phyloP scores from a whole-genome alignment of 2,329 filamentous ascomycete genomes.

The Scedosporium dehoogii region DNA sequence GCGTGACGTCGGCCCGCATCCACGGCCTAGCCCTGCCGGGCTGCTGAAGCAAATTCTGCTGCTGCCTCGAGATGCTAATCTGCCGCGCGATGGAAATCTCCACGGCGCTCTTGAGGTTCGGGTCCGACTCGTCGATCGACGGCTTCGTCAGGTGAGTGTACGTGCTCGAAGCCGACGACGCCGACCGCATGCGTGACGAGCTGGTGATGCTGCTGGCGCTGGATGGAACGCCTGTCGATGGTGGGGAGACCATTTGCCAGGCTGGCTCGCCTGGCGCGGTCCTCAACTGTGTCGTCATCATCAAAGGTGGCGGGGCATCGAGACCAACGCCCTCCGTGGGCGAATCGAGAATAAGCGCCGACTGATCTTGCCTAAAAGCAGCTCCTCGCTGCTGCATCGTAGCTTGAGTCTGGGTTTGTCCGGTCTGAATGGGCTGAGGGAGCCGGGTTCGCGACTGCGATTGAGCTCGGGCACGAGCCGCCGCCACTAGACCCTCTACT shows the following conservation, averaged over 20 bases:
- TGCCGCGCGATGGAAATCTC: slow-evolving; percentile 59
- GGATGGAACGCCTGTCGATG: slow-evolving; percentile 10
- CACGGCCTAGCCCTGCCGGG: slow-evolving; percentile 1
- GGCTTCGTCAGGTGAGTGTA: slow-evolving; percentile 22
- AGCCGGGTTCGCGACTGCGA: slow-evolving; percentile 1
- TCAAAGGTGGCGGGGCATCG: not conserved
- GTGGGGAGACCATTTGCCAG: slow-evolving; percentile 37
- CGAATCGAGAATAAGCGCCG: slow-evolving; percentile 30
- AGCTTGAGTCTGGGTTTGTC: slow-evolving; percentile 3
- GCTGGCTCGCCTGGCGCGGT: slow-evolving; percentile 30
- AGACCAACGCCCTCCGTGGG: slow-evolving; percentile 19
- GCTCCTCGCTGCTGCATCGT: slow-evolving; percentile 8
- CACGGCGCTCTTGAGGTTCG: slow-evolving; percentile 42
- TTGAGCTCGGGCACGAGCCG: not conserved
- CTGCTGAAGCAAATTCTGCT: slow-evolving; percentile 43
- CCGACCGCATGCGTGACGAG: slow-evolving; percentile 14
- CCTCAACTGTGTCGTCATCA: not conserved
- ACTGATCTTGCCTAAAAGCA: slow-evolving; percentile 23
- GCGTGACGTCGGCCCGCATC: slow-evolving; percentile 1
- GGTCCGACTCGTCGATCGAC: slow-evolving; percentile 29
- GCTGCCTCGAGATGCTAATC: slow-evolving; percentile 54
- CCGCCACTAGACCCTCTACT: not conserved
- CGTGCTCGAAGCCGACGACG: slow-evolving; percentile 21
- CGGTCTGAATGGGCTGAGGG: slow-evolving; percentile 3
- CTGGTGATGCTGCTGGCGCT: slow-evolving; percentile 22